phyloP scores from a whole-genome alignment of 495 filamentous ascomycete species.

The Podospora conica region DNA sequence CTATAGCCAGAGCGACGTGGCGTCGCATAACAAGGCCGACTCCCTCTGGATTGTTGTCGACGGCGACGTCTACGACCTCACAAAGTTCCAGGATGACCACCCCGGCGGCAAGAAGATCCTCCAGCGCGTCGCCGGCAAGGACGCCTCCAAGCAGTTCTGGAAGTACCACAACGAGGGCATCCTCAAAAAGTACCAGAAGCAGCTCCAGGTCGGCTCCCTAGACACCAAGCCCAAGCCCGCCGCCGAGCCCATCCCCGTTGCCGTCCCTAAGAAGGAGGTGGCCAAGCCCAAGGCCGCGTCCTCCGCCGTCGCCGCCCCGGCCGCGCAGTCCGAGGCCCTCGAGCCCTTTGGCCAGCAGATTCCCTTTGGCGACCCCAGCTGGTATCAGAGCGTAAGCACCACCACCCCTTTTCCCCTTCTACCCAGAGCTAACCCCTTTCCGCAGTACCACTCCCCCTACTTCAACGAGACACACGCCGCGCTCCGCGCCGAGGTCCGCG shows the following conservation, averaged over 20 bases:
- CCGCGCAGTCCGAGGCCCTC: conserved; percentile 58
- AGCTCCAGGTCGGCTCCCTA: conserved; percentile 84
- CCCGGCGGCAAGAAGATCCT: conserved; percentile 98
- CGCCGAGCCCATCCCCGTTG: conserved; percentile 46
- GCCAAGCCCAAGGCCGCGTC: conserved; percentile 48
- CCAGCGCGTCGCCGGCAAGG: conserved; percentile 87
- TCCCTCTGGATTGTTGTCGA: conserved; percentile 88
- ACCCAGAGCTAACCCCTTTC: neutral
- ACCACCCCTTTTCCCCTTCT: neutral
- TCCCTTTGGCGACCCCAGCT: conserved; percentile 85
- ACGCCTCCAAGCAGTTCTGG: conserved; percentile 98
- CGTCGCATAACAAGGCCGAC: conserved; percentile 80
- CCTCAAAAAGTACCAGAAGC: conserved; percentile 87
- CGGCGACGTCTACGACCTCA: conserved; percentile 94
- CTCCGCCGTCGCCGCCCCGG: conserved; percentile 45
- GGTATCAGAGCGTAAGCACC: conserved; percentile 89
- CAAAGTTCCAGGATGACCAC: conserved; percentile 90
- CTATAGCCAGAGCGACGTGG: conserved; percentile 78
- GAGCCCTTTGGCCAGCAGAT: conserved; percentile 83
- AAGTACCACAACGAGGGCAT: conserved; percentile 96
- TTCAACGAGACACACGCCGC: conserved; percentile 89
- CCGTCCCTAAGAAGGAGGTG: conserved; percentile 47
- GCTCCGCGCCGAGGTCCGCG: conserved; percentile 79
- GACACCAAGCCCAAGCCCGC: conserved; percentile 71
- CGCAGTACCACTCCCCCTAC: conserved; percentile 91